Conservation (phyloP, 1,284 basidiomycete species). For the Ceratobasidium sp. region DNA sequence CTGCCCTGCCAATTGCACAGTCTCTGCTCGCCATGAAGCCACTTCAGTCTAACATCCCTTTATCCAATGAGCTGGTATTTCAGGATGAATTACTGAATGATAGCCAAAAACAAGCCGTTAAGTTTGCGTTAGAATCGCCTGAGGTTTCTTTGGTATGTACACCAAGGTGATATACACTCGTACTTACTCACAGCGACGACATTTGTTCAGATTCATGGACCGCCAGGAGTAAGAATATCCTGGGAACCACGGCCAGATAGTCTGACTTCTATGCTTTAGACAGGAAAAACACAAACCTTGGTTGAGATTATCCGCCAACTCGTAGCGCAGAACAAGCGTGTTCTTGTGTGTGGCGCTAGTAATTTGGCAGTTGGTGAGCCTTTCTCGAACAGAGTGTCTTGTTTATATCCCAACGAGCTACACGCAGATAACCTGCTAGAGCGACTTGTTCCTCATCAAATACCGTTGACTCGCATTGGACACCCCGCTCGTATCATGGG, state of each 20-base stretch:
- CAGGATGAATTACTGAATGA: conserved; percentile 82
- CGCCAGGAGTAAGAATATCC: conserved; percentile 74
- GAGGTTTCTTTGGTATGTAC: conserved; percentile 74
- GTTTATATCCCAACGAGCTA: background rate
- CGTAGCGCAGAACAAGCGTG: conserved; percentile 59
- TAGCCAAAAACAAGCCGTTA: conserved; percentile 85
- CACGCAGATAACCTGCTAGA: conserved; percentile 82
- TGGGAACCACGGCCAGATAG: too few species aligned
- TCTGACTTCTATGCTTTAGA: conserved; percentile 52
- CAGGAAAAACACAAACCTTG: conserved; percentile 92
- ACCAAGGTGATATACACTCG: too few species aligned
- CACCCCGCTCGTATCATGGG: conserved; percentile 94
- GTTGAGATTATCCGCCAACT: conserved; percentile 91
- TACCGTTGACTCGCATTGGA: conserved; percentile 77
- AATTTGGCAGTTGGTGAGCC: conserved; percentile 80
- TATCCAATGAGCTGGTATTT: conserved; percentile 64
- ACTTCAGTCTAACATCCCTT: conserved; percentile 58
- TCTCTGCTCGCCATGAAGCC: conserved; percentile 72
- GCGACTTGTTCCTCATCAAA: conserved; percentile 65
- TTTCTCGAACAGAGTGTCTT: background rate
- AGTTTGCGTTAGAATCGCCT: conserved; percentile 73
- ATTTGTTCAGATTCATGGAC: conserved; percentile 82
- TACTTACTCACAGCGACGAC: background rate
- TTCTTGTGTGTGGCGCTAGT: conserved; percentile 90
- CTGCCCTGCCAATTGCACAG: conserved; percentile 59